Percentiles rank a stretch among this genome's conserved stretches.
These are phyloP conservation scores for Claviceps arundinis DNA, from an alignment of 2,329 filamentous ascomycete species.

Conservation along the genomic window DNA sequence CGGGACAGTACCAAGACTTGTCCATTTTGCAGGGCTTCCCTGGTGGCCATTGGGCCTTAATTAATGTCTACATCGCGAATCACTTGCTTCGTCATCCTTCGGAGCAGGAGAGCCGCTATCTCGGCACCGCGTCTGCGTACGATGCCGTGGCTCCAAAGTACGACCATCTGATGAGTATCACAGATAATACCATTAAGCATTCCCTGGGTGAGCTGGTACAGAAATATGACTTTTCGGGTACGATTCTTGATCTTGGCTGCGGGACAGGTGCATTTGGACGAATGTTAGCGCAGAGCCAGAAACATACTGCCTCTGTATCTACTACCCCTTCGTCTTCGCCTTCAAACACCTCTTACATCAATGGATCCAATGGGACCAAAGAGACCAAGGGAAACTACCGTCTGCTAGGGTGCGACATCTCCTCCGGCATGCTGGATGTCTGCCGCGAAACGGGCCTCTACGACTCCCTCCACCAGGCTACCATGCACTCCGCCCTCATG, in stretches of 20 bases:
- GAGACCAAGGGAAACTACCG: too few species aligned
- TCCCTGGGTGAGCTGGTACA: not conserved
- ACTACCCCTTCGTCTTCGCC: too few species aligned
- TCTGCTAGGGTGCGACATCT: conserved; percentile 1
- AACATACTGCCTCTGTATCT: not conserved
- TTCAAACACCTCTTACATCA: too few species aligned
- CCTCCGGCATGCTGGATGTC: not conserved
- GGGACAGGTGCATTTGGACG: not conserved
- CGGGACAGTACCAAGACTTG: not conserved
- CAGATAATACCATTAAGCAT: not conserved
- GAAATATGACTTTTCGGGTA: not conserved
- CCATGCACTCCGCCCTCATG: not conserved
- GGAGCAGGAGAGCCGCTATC: not conserved
- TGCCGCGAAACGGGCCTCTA: not conserved
- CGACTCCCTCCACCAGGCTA: not conserved
- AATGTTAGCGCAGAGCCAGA: not conserved
- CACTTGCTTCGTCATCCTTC: not conserved
- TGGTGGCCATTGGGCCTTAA: not conserved
- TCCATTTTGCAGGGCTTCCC: not conserved
- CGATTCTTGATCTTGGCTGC: not conserved
- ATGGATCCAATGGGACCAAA: too few species aligned
- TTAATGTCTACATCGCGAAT: conserved; percentile 1
- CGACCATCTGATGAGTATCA: not conserved
- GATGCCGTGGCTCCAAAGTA: not conserved
- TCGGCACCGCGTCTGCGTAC: not conserved